Conservation (phyloP, 2,329 filamentous ascomycete species). For the Cordyceps javanica region DNA sequence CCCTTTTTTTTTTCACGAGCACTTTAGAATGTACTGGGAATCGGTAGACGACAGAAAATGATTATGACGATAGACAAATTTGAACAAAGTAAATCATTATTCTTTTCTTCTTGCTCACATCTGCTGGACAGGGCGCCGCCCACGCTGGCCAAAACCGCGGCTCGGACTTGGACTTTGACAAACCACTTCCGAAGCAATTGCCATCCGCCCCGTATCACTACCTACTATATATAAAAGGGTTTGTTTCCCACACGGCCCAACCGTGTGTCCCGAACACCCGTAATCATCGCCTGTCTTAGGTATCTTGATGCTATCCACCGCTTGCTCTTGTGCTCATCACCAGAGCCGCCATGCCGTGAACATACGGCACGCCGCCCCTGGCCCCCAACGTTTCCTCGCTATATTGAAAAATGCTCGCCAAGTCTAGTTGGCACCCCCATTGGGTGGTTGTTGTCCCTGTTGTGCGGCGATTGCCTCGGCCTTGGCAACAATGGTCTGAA, state of each 20-base stretch:
- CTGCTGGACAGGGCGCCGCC: not conserved
- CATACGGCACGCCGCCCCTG: not conserved
- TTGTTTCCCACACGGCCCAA: not conserved
- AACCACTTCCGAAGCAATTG: not conserved
- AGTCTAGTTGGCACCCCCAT: constrained; percentile 17
- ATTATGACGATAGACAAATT: not conserved
- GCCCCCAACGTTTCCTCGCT: not conserved
- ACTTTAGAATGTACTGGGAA: not conserved
- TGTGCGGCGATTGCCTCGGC: constrained; percentile 36
- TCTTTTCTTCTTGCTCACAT: not conserved
- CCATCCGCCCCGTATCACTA: not conserved
- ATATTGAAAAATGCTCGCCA: not conserved
- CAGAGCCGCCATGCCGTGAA: not conserved
- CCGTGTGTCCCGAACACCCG: constrained; percentile 4
- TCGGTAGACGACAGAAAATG: not conserved
- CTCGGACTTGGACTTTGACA: not conserved
- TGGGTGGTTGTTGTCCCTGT: constrained; percentile 12
- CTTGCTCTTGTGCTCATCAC: constrained; percentile 2
- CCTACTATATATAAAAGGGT: constrained; percentile 8
- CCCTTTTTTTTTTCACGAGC: not conserved
- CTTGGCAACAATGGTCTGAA: constrained; percentile 71
- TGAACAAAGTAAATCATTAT: constrained; percentile 1
- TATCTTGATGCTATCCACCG: constrained; percentile 11
- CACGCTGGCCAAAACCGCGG: not conserved
- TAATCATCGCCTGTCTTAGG: constrained; percentile 7